phyloP scores from a whole-genome alignment of 768 basidiomycete genomes.

The Crassisporium funariophilum region DNA sequence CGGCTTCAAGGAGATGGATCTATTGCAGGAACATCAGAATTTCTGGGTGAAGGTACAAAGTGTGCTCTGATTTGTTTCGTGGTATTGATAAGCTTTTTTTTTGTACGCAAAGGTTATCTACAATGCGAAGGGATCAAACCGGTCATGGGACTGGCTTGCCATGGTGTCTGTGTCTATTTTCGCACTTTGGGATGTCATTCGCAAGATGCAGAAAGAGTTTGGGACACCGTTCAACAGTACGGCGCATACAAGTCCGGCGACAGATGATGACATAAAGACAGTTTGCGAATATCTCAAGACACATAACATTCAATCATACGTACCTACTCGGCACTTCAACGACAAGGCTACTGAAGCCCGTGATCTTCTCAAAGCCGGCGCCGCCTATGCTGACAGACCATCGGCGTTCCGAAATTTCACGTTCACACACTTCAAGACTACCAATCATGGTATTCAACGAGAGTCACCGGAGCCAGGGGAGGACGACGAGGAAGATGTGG shows the following conservation, averaged over 20 bases:
- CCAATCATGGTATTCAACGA: background rate
- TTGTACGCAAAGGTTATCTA: conserved; percentile 14
- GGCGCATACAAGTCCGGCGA: conserved; percentile 14
- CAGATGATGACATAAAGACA: conserved; percentile 6
- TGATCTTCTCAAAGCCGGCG: conserved; percentile 10
- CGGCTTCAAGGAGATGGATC: conserved; percentile 7
- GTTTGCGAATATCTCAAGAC: conserved; percentile 8
- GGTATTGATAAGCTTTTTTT: background rate
- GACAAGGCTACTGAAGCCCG: conserved; percentile 1
- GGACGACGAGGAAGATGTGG: background rate
- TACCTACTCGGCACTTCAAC: conserved; percentile 4
- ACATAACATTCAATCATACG: conserved; percentile 5
- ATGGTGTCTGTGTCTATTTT: conserved; percentile 20
- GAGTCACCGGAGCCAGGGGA: background rate
- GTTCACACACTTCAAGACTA: conserved; percentile 1
- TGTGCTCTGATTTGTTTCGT: background rate
- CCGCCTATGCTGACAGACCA: conserved; percentile 10
- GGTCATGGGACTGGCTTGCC: conserved; percentile 17
- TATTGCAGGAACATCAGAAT: conserved; percentile 13
- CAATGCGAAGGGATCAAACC: conserved; percentile 17
- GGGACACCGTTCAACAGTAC: conserved; percentile 16
- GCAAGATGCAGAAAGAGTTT: conserved; percentile 12
- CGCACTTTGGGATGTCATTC: conserved; percentile 17
- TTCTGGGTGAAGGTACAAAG: conserved; percentile 26
- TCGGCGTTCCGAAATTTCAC: conserved; percentile 13